A percentile compares a stretch with the other conserved stretches of the same genome.
Evolutionary conservation across 805 yeast species (phyloP).

Genomic region (Barnettozyma californica): DNA sequence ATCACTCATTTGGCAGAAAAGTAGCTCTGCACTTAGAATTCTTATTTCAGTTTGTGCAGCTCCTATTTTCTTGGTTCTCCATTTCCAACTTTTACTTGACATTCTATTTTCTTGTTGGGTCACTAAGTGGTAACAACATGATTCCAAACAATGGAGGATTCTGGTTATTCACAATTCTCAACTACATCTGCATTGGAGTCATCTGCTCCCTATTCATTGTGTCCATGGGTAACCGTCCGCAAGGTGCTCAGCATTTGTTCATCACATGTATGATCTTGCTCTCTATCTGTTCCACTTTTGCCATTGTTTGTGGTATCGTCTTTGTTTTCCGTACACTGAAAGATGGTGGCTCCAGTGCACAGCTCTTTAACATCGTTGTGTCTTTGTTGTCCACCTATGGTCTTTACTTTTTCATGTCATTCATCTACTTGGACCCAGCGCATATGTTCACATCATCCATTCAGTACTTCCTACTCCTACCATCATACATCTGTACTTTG

Average conservation of each 20-base stretch:
- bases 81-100: conserved; percentile 88
- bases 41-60: conserved; percentile 73
- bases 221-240: conserved; percentile 97
- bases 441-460: conserved; percentile 82
- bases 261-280: conserved; percentile 65
- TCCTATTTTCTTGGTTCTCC: conserved; percentile 87
- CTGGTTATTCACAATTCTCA: conserved; percentile 78
- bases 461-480: conserved; percentile 86
- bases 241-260: conserved; percentile 83
- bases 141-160: conserved; percentile 72
- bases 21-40: conserved; percentile 81
- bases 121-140: conserved; percentile 48
- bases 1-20: conserved; percentile 78
- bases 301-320: conserved; percentile 75
- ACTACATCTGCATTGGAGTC: conserved; percentile 76
- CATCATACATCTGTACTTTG: conserved; percentile 85
- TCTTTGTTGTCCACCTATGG: conserved; percentile 91
- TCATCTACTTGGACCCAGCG: conserved; percentile 93
- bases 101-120: conserved; percentile 88
- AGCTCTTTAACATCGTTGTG: conserved; percentile 72
- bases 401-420: conserved; percentile 72
- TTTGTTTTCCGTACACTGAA: conserved; percentile 58
- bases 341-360: conserved; percentile 34
- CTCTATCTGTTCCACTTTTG: conserved; percentile 75
- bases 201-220: conserved; percentile 85